phyloP scores from a whole-genome alignment of 2,329 filamentous ascomycete genomes.

The Sporothrix phasma region DNA sequence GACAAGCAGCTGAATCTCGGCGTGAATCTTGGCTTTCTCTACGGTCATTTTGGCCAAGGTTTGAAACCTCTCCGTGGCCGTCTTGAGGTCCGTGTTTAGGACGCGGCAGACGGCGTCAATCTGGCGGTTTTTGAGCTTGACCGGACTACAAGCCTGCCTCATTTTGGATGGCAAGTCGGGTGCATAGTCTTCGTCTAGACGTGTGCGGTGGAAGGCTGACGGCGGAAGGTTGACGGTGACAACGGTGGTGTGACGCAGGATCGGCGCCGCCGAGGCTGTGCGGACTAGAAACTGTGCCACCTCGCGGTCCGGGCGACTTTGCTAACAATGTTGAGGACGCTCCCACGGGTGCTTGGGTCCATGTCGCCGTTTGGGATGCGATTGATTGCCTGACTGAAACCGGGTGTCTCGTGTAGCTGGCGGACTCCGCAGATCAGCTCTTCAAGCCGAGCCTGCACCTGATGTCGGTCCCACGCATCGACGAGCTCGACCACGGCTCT shows the following conservation, averaged over 20 bases:
- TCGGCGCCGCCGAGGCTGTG: conserved; percentile 22
- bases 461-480: neutral
- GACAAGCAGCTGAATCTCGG: conserved; percentile 3
- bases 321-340: conserved; percentile 18
- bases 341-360: neutral
- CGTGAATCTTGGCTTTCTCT: conserved; percentile 3
- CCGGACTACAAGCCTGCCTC: neutral
- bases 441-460: neutral
- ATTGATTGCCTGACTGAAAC: neutral
- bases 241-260: neutral
- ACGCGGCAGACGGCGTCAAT: neutral
- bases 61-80: neutral
- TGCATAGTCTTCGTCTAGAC: neutral
- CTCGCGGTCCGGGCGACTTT: conserved; percentile 31
- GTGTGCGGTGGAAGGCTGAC: neutral
- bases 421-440: neutral
- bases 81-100: neutral
- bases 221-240: neutral
- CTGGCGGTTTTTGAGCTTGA: neutral
- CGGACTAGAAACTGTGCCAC: conserved; percentile 26
- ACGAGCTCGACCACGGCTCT: neutral
- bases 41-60: neutral
- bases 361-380: neutral
- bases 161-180: neutral
- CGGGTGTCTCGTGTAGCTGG: neutral